Evolutionary conservation across 2,329 filamentous ascomycete species (phyloP), one percentile per base, ranked within the genome.

Genomic region (Ophiostoma populinum): DNA sequence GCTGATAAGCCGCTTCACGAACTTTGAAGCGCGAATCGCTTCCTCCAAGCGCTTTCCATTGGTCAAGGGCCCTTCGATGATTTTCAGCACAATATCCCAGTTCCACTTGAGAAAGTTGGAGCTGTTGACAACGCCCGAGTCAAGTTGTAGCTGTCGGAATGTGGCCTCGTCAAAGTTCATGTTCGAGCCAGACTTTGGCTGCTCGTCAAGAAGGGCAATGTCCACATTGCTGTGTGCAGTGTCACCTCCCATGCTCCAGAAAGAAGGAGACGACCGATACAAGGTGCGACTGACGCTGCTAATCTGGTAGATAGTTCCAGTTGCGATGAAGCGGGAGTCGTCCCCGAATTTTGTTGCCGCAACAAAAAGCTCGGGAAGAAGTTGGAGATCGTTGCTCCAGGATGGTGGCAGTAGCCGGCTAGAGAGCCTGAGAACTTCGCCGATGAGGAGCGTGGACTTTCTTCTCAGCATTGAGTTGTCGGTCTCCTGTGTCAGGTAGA

Each of bases 51-150:
- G 70, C 54, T 93, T 94, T 1, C 86, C 78, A 44, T 85, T 92
- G 17, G 85, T 78, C 16, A 98, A 58, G 1, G 92, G 90, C 0
- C 90, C 92, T 51, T 95, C 87, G 24, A 98, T 86, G 35, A 95
- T 75, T 46, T 77, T 80, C 39, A 86, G 68, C 27, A 98, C 85
- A 24, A 92, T 63, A 42, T 92, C 83, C 90, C 92, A 98, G 51
- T 92, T 87, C 90, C 90, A 98, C 53, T 98, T 98, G 25, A 74
- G 65, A 49, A 80, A 93, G 46, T 92, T 94, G 42, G 83, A 83
- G 40, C 81, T 90, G 42, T 78, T 81, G 30, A 95, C 61, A 2
- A 98, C 83, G 36, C 83, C 75, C 4, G 82, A 90, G 41, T 95
- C 80, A 13, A 85, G 60, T 19, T 76, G 49, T 3, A 76, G 55